phyloP scores from a whole-genome alignment of 2,329 filamentous ascomycete genomes.

The Teratosphaeria nubilosa region DNA sequence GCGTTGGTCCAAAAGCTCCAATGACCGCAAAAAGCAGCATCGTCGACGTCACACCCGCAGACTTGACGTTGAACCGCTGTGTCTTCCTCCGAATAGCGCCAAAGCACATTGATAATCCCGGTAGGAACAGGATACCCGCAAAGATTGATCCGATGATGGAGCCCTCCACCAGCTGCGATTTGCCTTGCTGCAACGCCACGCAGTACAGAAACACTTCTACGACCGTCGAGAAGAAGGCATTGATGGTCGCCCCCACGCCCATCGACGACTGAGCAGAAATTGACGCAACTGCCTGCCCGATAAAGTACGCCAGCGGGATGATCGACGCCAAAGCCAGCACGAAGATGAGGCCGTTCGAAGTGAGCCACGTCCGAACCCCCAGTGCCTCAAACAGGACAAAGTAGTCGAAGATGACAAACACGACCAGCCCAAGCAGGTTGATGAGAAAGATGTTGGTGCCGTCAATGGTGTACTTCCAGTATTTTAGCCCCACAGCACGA shows the following conservation, averaged over 20 bases:
- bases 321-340: constrained; percentile 76
- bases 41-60: constrained; percentile 90
- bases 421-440: constrained; percentile 87
- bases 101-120: constrained; percentile 96
- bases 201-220: constrained; percentile 98
- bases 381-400: constrained; percentile 62
- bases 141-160: constrained; percentile 98
- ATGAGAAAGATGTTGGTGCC: constrained; percentile 99
- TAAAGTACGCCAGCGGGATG: constrained; percentile 95
- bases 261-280: constrained; percentile 98
- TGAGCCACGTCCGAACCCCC: constrained; percentile 61
- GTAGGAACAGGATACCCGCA: constrained; percentile 87
- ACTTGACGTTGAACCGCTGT: constrained; percentile 93
- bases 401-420: constrained; percentile 92
- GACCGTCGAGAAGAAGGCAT: constrained; percentile 94
- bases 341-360: constrained; percentile 79
- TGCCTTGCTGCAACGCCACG: constrained; percentile 83
- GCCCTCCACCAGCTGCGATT: constrained; percentile 85
- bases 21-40: constrained; percentile 97
- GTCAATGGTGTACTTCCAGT: constrained; percentile 99
- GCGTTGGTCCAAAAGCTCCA: constrained; percentile 84
- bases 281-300: constrained; percentile 93
- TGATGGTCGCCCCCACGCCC: constrained; percentile 93
- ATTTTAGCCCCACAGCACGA: constrained; percentile 82
- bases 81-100: constrained; percentile 96